Conservation (phyloP, 179 eudicot genomes). For the Heliamphora pulchella region DNA sequence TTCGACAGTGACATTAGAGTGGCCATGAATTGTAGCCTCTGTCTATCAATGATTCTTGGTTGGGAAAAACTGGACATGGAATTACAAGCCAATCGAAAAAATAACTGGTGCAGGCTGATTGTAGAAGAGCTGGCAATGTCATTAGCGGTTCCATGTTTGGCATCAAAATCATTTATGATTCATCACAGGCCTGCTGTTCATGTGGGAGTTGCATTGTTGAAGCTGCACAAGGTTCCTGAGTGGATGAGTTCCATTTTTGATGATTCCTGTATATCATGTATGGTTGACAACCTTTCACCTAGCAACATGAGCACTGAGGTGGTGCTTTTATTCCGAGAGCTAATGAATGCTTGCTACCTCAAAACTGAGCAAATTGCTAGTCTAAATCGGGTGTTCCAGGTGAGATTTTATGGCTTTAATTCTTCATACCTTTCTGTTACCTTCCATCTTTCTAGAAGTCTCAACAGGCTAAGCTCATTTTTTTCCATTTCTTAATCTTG, state of each 20-base stretch:
- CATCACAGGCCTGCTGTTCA: slow-evolving; percentile 65
- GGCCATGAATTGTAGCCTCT: slow-evolving; percentile 56
- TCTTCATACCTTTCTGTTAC: background rate
- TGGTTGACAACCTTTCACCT: slow-evolving; percentile 56
- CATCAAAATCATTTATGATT: slow-evolving; percentile 44
- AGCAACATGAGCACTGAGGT: slow-evolving; percentile 47
- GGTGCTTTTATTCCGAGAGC: slow-evolving; percentile 59
- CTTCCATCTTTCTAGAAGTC: background rate
- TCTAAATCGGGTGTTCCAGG: slow-evolving; percentile 67
- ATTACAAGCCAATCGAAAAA: slow-evolving; percentile 23
- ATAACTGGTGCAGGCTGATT: slow-evolving; percentile 72
- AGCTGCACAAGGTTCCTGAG: slow-evolving; percentile 36
- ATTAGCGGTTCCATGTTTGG: slow-evolving; percentile 57
- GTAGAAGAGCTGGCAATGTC: slow-evolving; percentile 82
- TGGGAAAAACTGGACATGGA: slow-evolving; percentile 45
- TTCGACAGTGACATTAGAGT: slow-evolving; percentile 46
- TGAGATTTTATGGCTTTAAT: slow-evolving; percentile 17
- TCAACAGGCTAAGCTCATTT: background rate
- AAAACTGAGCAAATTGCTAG: slow-evolving; percentile 49
- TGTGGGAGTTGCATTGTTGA: slow-evolving; percentile 57
- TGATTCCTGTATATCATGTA: slow-evolving; percentile 48
- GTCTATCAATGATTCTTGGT: slow-evolving; percentile 57
- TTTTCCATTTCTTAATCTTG: background rate
- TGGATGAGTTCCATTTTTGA: slow-evolving; percentile 78
- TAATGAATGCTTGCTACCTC: slow-evolving; percentile 44